A percentile compares a stretch with the other conserved stretches of the same genome.
Conservation (phyloP, 306 rosid genomes). For the Fragaria vesca region DNA sequence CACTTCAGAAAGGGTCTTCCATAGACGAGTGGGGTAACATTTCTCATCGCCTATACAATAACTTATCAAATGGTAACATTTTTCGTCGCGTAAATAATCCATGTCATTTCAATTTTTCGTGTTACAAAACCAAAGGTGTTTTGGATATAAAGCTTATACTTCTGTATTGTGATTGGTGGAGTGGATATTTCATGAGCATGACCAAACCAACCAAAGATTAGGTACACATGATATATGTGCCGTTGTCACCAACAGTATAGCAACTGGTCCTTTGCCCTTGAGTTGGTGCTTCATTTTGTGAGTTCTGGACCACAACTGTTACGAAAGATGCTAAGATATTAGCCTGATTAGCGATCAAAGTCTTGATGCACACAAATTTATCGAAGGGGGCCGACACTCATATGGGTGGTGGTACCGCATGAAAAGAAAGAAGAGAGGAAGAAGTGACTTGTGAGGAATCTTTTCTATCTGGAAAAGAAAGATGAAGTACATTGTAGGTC, state of each 20-base stretch:
- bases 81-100: background rate
- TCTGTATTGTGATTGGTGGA: background rate
- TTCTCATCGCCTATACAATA: background rate
- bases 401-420: conserved; percentile 11
- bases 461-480: background rate
- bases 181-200: background rate
- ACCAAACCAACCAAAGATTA: background rate
- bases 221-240: background rate
- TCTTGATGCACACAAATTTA: background rate
- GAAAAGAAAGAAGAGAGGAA: background rate
- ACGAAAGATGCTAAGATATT: background rate
- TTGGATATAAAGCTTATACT: no score
- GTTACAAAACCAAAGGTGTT: no score
- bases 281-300: background rate
- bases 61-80: background rate
- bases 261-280: background rate
- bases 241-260: background rate
- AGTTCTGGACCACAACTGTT: background rate
- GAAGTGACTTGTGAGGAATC: background rate
- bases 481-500: background rate
- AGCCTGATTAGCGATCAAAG: background rate
- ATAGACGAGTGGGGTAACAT: background rate
- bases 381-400: background rate
- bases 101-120: no score
- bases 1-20: background rate